Percentiles rank a stretch among this genome's conserved stretches.
These are phyloP conservation scores for Penicillium corylophilum DNA, from an alignment of 2,329 filamentous ascomycete species.

Conservation along the genomic window DNA sequence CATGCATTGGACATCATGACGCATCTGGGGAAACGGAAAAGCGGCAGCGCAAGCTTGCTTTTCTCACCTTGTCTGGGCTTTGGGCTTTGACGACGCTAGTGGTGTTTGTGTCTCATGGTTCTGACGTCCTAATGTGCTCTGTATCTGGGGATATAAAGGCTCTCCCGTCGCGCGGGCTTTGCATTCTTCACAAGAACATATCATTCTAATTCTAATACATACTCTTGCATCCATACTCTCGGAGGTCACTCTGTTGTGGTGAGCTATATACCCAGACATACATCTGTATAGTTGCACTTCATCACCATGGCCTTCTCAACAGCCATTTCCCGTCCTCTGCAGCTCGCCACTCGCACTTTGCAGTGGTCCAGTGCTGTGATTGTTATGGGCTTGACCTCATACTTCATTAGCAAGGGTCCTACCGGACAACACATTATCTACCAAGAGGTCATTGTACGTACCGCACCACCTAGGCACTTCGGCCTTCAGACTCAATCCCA, in stretches of 20 bases:
- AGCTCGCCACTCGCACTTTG: conserved; percentile 24
- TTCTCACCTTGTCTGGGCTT: conserved; percentile 12
- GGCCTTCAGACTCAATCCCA: not conserved
- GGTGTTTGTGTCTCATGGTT: conserved; percentile 17
- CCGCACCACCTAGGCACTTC: not conserved
- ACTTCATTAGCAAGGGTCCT: conserved; percentile 19
- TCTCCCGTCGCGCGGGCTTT: not conserved
- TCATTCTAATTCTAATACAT: not conserved
- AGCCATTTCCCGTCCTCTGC: conserved; percentile 29
- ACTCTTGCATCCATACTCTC: not conserved
- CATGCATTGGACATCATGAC: conserved; percentile 29
- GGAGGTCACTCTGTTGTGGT: not conserved
- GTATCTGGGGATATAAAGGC: not conserved
- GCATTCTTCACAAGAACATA: not conserved
- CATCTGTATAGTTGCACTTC: not conserved
- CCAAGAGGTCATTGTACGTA: conserved; percentile 25
- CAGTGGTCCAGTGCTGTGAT: conserved; percentile 27
- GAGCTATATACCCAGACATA: not conserved
- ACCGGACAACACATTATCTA: conserved; percentile 22
- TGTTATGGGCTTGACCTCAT: conserved; percentile 25
- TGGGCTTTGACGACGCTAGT: conserved; percentile 13
- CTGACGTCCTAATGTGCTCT: not conserved
- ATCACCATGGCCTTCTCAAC: conserved; percentile 24
- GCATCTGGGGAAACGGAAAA: conserved; percentile 26
- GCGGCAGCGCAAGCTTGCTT: conserved; percentile 1